Conservation (phyloP, 2,329 filamentous ascomycete species). For the Cordyceps javanica region DNA sequence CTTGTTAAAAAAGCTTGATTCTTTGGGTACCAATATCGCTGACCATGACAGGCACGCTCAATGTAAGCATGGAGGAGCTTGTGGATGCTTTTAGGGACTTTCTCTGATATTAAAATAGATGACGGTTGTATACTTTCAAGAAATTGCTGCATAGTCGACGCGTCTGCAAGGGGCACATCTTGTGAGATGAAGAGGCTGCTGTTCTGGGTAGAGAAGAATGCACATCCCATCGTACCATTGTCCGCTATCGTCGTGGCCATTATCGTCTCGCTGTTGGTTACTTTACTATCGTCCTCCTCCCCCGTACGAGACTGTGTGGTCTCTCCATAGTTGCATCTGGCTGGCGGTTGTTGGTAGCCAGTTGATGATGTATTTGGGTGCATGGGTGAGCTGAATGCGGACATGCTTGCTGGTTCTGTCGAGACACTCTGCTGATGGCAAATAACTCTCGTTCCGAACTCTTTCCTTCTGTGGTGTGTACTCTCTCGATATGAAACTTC, state of each 20-base stretch:
- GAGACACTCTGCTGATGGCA: neutral
- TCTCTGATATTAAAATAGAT: slow-evolving; percentile 45
- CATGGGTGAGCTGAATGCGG: no score
- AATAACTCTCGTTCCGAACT: neutral
- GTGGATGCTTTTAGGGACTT: slow-evolving; percentile 36
- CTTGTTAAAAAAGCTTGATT: neutral
- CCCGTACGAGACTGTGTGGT: neutral
- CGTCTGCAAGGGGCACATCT: slow-evolving; percentile 63
- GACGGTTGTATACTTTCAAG: slow-evolving; percentile 50
- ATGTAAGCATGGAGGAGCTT: slow-evolving; percentile 22
- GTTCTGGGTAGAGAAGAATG: slow-evolving; percentile 69
- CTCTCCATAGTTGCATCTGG: neutral
- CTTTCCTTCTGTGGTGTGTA: no score
- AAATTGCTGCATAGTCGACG: slow-evolving; percentile 61
- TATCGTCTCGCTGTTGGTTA: slow-evolving; percentile 54
- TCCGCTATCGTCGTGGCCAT: slow-evolving; percentile 74
- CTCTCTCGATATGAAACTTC: neutral
- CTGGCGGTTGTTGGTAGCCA: neutral
- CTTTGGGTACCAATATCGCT: neutral
- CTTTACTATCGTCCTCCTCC: slow-evolving; percentile 30
- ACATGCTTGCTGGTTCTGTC: neutral
- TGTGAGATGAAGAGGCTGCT: slow-evolving; percentile 70
- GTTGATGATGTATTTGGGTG: neutral
- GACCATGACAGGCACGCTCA: slow-evolving; percentile 13
- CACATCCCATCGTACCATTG: slow-evolving; percentile 70